These are phyloP conservation scores for Pythium dissotocum DNA, from an alignment of 352 stramenopile species.

Conservation along the genomic window DNA sequence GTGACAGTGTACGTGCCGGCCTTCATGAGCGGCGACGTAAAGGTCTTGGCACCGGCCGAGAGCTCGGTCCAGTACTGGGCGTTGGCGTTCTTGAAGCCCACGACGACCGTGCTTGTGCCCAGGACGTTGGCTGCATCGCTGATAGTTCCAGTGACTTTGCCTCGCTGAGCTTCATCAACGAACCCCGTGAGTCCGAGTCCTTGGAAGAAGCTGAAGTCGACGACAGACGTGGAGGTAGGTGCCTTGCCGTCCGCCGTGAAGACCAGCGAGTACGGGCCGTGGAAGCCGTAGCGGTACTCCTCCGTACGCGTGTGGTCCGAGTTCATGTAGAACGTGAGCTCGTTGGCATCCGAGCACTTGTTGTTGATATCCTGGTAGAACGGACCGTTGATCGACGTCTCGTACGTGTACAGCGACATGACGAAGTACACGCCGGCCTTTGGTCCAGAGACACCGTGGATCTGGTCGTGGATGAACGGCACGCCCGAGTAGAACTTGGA, in stretches of 20 bases:
- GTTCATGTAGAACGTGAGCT: conserved; percentile 64
- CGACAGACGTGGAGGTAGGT: conserved; percentile 20
- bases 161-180: conserved; percentile 34
- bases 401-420: conserved; percentile 46
- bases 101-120: conserved; percentile 30
- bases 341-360: conserved; percentile 46
- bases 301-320: conserved; percentile 59
- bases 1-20: conserved; percentile 49
- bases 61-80: conserved; percentile 50
- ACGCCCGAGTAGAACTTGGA: conserved; percentile 51
- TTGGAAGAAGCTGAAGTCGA: conserved; percentile 52
- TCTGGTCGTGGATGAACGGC: conserved; percentile 36
- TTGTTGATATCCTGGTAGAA: conserved; percentile 68
- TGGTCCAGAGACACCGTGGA: conserved; percentile 42
- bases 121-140: conserved; percentile 33
- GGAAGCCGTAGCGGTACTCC: conserved; percentile 55
- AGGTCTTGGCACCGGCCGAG: conserved; percentile 16
- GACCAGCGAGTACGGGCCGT: conserved; percentile 48
- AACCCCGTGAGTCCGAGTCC: conserved; percentile 37
- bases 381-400: conserved; percentile 43
- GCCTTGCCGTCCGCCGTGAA: conserved; percentile 36
- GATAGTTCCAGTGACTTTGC: conserved; percentile 38
- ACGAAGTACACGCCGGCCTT: conserved; percentile 52
- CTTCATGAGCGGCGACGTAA: conserved; percentile 50
- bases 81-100: conserved; percentile 36